Evolutionary conservation across 768 basidiomycete species (phyloP).

Genomic region (Cantharellus cinnabarinus): DNA sequence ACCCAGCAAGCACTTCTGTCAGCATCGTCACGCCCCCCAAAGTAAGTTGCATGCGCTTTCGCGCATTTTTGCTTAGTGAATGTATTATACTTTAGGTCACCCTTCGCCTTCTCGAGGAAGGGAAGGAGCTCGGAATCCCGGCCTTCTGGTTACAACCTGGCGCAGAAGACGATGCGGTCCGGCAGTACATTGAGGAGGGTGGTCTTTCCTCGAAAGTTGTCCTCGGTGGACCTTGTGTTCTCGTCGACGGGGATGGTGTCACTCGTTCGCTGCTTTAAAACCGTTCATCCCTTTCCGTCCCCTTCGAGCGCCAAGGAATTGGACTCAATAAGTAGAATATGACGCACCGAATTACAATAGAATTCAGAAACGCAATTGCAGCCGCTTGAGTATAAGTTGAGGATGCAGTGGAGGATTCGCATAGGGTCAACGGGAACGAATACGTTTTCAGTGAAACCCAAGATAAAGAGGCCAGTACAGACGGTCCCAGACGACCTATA

Average conservation of each 20-base stretch:
- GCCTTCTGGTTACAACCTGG: slow-evolving; percentile 83
- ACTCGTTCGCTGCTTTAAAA: neutral
- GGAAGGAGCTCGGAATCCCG: slow-evolving; percentile 48
- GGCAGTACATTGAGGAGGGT: slow-evolving; percentile 43
- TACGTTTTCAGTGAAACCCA: too few species aligned
- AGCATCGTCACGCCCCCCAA: slow-evolving; percentile 63
- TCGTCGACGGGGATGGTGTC: slow-evolving; percentile 44
- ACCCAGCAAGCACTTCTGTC: slow-evolving; percentile 46
- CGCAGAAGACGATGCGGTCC: slow-evolving; percentile 47
- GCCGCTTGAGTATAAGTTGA: too few species aligned
- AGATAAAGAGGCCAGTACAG: too few species aligned
- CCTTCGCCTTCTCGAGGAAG: slow-evolving; percentile 40
- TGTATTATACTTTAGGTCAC: slow-evolving; percentile 33
- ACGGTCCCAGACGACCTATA: too few species aligned
- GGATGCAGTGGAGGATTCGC: too few species aligned
- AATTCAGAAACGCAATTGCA: too few species aligned
- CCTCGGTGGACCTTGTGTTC: slow-evolving; percentile 64
- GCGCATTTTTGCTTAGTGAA: neutral
- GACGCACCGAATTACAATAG: too few species aligned
- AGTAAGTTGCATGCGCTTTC: slow-evolving; percentile 18
- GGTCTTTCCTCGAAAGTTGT: slow-evolving; percentile 45
- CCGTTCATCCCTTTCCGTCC: too few species aligned
- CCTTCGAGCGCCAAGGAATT: too few species aligned
- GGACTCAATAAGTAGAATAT: too few species aligned
- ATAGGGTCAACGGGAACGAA: too few species aligned